phyloP scores from a whole-genome alignment of 1,284 basidiomycete genomes.

The Rhizopogon parksii region DNA sequence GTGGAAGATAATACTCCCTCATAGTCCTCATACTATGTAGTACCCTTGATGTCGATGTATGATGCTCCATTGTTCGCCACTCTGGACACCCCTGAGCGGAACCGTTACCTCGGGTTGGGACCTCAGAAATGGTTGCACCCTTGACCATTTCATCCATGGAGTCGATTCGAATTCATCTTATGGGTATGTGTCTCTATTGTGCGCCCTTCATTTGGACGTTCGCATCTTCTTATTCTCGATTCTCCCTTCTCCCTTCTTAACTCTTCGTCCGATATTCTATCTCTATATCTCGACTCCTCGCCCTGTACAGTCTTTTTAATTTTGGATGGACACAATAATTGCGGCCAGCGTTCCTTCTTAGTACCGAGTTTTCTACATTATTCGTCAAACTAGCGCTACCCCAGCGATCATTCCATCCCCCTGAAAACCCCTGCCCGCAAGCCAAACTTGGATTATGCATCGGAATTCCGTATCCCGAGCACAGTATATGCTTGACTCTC shows the following conservation, averaged over 20 bases:
- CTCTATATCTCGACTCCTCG: too few species aligned
- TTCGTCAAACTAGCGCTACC: constrained; percentile 3
- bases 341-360: not conserved
- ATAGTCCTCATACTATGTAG: not conserved
- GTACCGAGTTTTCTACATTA: too few species aligned
- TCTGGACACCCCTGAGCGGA: not conserved
- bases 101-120: not conserved
- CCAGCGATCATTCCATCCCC: not conserved
- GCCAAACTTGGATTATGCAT: not conserved
- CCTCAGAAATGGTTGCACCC: not conserved
- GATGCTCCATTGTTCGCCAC: not conserved
- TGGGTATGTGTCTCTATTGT: not conserved
- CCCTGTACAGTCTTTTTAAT: too few species aligned
- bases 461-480: too few species aligned
- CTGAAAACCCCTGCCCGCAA: too few species aligned
- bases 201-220: not conserved
- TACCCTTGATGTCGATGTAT: not conserved
- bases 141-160: not conserved
- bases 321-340: too few species aligned
- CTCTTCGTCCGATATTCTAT: not conserved
- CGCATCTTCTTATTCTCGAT: not conserved
- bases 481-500: not conserved
- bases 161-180: not conserved
- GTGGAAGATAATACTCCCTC: not conserved
- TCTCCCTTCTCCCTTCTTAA: not conserved